phyloP scores from a whole-genome alignment of 768 basidiomycete genomes.

The Lactarius akahatsu region DNA sequence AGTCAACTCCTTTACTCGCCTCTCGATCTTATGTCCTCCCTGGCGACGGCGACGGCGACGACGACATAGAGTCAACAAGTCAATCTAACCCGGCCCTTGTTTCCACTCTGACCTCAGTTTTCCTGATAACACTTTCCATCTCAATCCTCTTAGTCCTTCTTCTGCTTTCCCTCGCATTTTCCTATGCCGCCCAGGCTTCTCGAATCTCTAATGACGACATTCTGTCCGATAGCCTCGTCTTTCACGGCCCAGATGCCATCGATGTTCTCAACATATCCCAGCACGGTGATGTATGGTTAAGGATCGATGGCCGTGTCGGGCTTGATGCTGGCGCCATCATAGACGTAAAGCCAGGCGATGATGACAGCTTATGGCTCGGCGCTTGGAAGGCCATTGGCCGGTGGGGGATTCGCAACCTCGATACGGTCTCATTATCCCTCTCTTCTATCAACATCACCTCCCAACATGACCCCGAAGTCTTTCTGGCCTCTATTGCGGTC shows the following conservation, averaged over 20 bases:
- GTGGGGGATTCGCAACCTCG: conserved; percentile 59
- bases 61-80: conserved; percentile 28
- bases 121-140: conserved; percentile 54
- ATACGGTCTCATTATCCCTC: conserved; percentile 55
- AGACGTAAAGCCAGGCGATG: conserved; percentile 49
- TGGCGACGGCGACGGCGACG: conserved; percentile 32
- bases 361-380: conserved; percentile 46
- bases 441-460: conserved; percentile 52
- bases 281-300: conserved; percentile 59
- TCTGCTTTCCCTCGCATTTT: conserved; percentile 57
- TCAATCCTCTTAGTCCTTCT: conserved; percentile 47
- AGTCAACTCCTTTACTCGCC: conserved; percentile 55
- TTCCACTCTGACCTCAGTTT: conserved; percentile 46
- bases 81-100: conserved; percentile 35
- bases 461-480: conserved; percentile 38
- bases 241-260: conserved; percentile 60
- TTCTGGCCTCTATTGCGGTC: conserved; percentile 49
- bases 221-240: conserved; percentile 51
- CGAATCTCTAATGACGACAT: conserved; percentile 57
- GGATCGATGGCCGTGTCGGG: conserved; percentile 56
- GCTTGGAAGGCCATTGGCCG: conserved; percentile 68
- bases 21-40: conserved; percentile 39
- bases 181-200: conserved; percentile 59
- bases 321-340: conserved; percentile 65
- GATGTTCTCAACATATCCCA: conserved; percentile 61